These are phyloP conservation scores for Euphrasia confusa DNA, from an alignment of 257 asterid genomes.

Conservation along the genomic window DNA sequence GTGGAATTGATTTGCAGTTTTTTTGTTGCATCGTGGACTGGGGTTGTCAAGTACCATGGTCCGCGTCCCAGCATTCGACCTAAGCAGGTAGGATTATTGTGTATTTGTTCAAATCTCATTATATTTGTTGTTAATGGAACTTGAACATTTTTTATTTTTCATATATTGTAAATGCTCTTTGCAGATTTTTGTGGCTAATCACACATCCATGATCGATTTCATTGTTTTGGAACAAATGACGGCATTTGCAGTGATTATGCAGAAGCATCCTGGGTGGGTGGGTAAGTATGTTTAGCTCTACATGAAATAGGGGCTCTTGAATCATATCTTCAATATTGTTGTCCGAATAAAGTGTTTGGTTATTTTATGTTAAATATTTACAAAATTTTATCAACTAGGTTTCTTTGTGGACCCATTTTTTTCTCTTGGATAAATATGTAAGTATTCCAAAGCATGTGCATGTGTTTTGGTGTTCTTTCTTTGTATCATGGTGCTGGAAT, in stretches of 20 bases:
- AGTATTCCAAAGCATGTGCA: not conserved
- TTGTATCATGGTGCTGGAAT: constrained; percentile 5
- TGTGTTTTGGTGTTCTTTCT: constrained; percentile 3
- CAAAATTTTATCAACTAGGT: not conserved
- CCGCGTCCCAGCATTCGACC: constrained; percentile 98
- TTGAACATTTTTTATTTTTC: constrained; percentile 10
- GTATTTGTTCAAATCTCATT: constrained; percentile 13
- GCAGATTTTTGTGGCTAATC: constrained; percentile 97
- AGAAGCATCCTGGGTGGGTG: constrained; percentile 99
- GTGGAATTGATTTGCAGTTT: constrained; percentile 98
- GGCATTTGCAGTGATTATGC: constrained; percentile 99
- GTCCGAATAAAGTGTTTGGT: constrained; percentile 7
- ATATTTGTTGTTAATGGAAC: constrained; percentile 10
- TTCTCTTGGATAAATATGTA: constrained; percentile 4
- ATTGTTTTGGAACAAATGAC: constrained; percentile 96
- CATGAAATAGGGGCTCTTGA: constrained; percentile 6
- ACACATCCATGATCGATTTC: constrained; percentile 99
- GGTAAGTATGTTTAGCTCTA: constrained; percentile 50
- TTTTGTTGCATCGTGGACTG: constrained; percentile 99
- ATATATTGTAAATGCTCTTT: constrained; percentile 18
- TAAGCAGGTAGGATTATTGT: constrained; percentile 59
- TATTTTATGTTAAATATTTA: constrained; percentile 6
- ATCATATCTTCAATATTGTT: constrained; percentile 3
- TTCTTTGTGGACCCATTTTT: not conserved
- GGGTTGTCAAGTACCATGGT: constrained; percentile 97